A percentile compares a stretch with the other conserved stretches of the same genome.
phyloP scores from a whole-genome alignment of 495 filamentous ascomycete species.

The Sphaerosporella brunnea region DNA sequence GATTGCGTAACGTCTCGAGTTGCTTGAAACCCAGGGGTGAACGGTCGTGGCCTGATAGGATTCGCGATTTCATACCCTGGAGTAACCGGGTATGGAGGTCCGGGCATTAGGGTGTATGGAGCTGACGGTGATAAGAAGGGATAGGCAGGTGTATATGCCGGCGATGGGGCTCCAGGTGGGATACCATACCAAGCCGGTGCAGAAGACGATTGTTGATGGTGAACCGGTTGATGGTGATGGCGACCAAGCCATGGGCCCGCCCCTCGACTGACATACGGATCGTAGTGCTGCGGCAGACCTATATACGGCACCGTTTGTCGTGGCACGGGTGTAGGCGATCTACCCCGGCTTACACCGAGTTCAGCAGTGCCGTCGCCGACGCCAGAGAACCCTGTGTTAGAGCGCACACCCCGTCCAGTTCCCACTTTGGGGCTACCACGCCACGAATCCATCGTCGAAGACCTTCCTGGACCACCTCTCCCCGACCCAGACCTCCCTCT shows the following conservation, averaged over 20 bases:
- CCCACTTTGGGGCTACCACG: not conserved
- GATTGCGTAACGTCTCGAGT: constrained; percentile 13
- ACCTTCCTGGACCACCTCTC: no score
- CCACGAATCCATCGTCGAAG: constrained; percentile 1
- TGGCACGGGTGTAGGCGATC: constrained; percentile 1
- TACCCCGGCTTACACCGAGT: not conserved
- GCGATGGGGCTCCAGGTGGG: not conserved
- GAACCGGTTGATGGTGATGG: not conserved
- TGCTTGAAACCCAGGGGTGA: constrained; percentile 18
- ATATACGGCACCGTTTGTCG: no score
- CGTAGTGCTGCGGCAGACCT: not conserved
- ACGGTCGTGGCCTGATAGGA: constrained; percentile 8
- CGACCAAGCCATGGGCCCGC: not conserved
- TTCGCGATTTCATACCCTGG: constrained; percentile 11
- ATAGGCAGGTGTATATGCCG: not conserved
- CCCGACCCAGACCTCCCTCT: no score
- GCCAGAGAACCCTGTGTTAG: not conserved
- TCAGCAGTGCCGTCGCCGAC: not conserved
- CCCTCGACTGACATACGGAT: not conserved
- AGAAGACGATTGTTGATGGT: not conserved
- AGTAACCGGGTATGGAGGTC: not conserved
- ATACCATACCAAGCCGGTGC: not conserved
- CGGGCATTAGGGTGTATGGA: constrained; percentile 1
- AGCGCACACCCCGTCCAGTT: not conserved
- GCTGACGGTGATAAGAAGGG: not conserved